Evolutionary conservation across 1,284 basidiomycete species (phyloP), one percentile per base, ranked within the genome.

Genomic region (Malassezia vespertilionis): DNA sequence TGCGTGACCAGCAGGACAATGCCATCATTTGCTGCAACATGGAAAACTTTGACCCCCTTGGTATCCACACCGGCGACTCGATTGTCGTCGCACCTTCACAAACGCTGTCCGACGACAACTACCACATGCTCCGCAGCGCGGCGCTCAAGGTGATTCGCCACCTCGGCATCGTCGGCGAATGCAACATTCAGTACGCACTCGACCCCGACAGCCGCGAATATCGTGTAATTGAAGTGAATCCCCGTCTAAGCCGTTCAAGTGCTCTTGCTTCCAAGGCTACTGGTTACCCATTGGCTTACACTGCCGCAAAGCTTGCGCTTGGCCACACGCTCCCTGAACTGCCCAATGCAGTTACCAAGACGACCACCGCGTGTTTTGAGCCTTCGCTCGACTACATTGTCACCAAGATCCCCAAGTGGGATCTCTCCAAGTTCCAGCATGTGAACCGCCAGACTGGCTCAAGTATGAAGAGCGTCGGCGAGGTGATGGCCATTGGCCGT

Each of bases 11-110:
- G 61, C 87, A 87, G 43, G 89, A 97, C 63, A 71, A 66, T 50
- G 62, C 87, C 9, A 87, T 90, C 71, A 90, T 90, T 64, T 90
- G 87, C 74, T 91, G 87, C 74, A 90, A 90, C 73, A 89, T 88
- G 86, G 86, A 93, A 75, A 97, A 97, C 75, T 97, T 97, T 63
- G 93, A 97, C 71, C 93, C 93, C 17, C 82, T 97, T 53, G 93
- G 93, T 57, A 96, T 88, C 33, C 93, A 97, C 74, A 97, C 93
- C n/a, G 93, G 93, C 66, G 93, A 97, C 73, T 97, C 91, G n/a
- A 97, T 99, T 66, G 93, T 97, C 69, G 89, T 97, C 34, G 93
- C 93, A 4, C 93, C 93, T 1, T 95, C 89, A 4, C 93, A 99
- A 73, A 97, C 93, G 2, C 76, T 99, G 14, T 86, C 90, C 28